Percentiles rank a stretch among this genome's conserved stretches.
Conservation (phyloP, 352 stramenopile species). For the Achlya hypogyna region DNA sequence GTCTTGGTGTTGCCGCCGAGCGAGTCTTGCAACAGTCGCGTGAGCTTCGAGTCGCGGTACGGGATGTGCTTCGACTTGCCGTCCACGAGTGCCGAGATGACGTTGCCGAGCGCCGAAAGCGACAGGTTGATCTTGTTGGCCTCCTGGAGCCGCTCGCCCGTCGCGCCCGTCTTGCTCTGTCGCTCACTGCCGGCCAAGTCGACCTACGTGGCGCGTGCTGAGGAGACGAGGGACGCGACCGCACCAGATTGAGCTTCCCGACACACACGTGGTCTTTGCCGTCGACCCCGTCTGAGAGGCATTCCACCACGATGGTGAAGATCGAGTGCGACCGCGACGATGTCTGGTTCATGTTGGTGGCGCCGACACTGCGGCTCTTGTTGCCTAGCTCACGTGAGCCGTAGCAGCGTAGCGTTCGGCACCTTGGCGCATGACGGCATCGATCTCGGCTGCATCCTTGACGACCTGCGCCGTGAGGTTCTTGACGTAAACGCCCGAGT, state of each 20-base stretch:
- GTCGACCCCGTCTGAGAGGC: neutral
- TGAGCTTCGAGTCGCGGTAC: conserved; percentile 88
- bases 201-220: conserved; percentile 28
- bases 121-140: conserved; percentile 96
- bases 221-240: neutral
- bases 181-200: conserved; percentile 97
- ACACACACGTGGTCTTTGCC: conserved; percentile 12
- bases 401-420: conserved; percentile 47
- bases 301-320: conserved; percentile 77
- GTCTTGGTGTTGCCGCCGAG: conserved; percentile 87
- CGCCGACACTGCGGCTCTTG: conserved; percentile 45
- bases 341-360: conserved; percentile 74
- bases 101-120: conserved; percentile 90
- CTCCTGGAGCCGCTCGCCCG: conserved; percentile 92
- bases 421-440: conserved; percentile 76
- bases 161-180: conserved; percentile 90
- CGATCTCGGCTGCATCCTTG: conserved; percentile 75
- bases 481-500: conserved; percentile 95
- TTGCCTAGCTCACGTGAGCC: conserved; percentile 57
- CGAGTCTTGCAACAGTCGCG: conserved; percentile 85
- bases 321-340: conserved; percentile 75
- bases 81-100: conserved; percentile 83
- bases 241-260: conserved; percentile 14
- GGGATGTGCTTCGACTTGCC: conserved; percentile 29
- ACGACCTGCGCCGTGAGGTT: conserved; percentile 82